Base-by-base conservation (phyloP, 352 stramenopile genomes). In the Globisporangium yorkense region DNA sequence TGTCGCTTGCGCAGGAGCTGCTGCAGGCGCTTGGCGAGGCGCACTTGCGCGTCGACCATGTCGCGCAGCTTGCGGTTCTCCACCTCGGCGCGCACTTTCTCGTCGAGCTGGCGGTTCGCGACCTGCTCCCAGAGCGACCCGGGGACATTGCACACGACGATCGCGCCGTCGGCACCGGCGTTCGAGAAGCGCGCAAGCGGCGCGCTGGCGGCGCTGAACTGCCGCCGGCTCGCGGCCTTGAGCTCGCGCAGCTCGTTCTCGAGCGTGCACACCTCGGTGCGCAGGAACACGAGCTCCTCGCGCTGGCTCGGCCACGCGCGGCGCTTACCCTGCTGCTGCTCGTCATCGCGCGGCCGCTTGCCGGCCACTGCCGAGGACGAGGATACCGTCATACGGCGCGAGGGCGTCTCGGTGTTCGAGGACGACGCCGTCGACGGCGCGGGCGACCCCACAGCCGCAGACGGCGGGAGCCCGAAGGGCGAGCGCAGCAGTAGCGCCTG, bases 121-220 rank as follows among this genome's bases (percentile, higher is more conserved):
- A 65, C 59, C 47, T 59, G 59, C 40, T 65, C 59, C 59, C 59
- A 65, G n/a, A 65, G 47, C 37, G 59, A 59, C n/a, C 50, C 57
- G 0, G 57, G 57, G 5, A 51, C 51, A 15, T 18, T 63, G 24
- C 57, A 63, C 41, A 50, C 41, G 13, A 63, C 41, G 39, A 63
- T 51, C 29, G 49, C 50, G 7, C 35, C 52, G 10, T 41, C 50
- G 37, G 12, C 37, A 33, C 47, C 57, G 15, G 29, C 27, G 33
- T 24, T 57, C 31, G 50, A 48, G 33, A 63, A 48, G 20, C 57
- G 57, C 57, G 49, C 49, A 12, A 55, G 48, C 21, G 44, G 20
- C 41, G 41, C 18, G 20, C 43, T 48, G 10, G 43, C 43, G 31
- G 39, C n/a, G 21, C 44, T 63, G 18, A 57, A 57, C 43, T 63